These are phyloP conservation scores for Eucalyptus melliodora DNA, from an alignment of 345 rosid genomes.

Conservation along the genomic window DNA sequence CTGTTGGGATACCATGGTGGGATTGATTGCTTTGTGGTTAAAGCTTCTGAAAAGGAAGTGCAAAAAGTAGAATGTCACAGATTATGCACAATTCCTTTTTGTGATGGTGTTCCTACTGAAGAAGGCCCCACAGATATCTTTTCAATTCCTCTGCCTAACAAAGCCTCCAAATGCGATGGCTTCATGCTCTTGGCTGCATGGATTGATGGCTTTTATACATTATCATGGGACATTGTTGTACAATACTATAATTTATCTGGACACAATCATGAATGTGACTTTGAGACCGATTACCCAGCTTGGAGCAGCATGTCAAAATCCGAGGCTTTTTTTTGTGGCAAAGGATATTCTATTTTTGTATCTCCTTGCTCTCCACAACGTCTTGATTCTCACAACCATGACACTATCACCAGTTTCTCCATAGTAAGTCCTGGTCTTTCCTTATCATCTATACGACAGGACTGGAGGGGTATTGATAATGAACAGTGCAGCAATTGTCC, in stretches of 20 bases:
- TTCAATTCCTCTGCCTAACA: constrained; percentile 36
- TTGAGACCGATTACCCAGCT: constrained; percentile 19
- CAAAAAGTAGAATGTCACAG: constrained; percentile 25
- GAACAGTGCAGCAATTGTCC: constrained; percentile 15
- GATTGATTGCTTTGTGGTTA: constrained; percentile 74
- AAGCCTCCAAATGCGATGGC: constrained; percentile 26
- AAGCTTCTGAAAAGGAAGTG: constrained; percentile 17
- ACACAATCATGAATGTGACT: constrained; percentile 30
- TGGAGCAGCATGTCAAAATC: constrained; percentile 22
- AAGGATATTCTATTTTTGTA: constrained; percentile 38
- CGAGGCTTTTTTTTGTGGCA: constrained; percentile 31
- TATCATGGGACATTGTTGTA: constrained; percentile 62
- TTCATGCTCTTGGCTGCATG: constrained; percentile 71
- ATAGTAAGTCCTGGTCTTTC: constrained; percentile 33
- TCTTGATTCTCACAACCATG: constrained; percentile 43
- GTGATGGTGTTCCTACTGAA: constrained; percentile 17
- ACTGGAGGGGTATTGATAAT: constrained; percentile 5
- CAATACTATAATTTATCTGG: constrained; percentile 30
- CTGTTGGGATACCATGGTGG: constrained; percentile 67
- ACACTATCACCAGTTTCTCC: constrained; percentile 59
- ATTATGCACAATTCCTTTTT: constrained; percentile 63
- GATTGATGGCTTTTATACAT: constrained; percentile 49
- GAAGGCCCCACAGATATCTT: constrained; percentile 56
- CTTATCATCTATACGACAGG: constrained; percentile 10
- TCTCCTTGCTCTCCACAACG: constrained; percentile 43